These are phyloP conservation scores for Protomyces gravidus DNA, from an alignment of 1,139 yeast genomes.

Conservation along the genomic window DNA sequence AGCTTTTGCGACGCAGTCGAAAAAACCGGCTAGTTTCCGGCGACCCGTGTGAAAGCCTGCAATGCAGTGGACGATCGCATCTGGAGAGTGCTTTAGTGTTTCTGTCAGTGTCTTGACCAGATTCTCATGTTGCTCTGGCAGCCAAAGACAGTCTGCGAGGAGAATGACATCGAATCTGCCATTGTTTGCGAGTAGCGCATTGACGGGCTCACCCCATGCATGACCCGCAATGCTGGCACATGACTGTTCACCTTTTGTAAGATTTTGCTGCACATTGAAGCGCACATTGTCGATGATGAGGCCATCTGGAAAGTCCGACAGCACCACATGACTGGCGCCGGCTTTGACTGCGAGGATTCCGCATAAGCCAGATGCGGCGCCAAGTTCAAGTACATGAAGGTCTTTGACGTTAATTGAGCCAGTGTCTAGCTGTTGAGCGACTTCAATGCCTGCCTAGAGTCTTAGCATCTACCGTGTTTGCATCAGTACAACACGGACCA, in stretches of 20 bases:
- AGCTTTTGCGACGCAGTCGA: background rate
- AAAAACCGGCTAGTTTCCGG: conserved; percentile 8
- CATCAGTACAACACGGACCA: background rate
- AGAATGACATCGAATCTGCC: conserved; percentile 6
- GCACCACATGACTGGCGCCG: conserved; percentile 10
- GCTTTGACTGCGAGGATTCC: conserved; percentile 11
- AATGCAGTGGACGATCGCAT: conserved; percentile 5
- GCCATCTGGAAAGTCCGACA: conserved; percentile 17
- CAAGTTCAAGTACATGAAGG: conserved; percentile 11
- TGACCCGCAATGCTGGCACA: conserved; percentile 7
- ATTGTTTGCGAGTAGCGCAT: background rate
- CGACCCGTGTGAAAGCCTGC: conserved; percentile 24
- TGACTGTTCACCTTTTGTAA: background rate
- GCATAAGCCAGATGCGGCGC: conserved; percentile 23
- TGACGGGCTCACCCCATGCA: conserved; percentile 12
- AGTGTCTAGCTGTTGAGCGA: conserved; percentile 1
- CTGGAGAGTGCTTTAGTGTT: background rate
- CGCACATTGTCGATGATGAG: conserved; percentile 1
- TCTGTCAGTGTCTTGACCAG: background rate
- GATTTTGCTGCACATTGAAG: background rate
- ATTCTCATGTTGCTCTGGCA: conserved; percentile 18
- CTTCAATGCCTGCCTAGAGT: conserved; percentile 8
- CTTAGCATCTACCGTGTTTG: background rate
- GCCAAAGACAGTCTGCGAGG: conserved; percentile 22
- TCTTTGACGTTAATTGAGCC: background rate